Evolutionary conservation across 2,329 filamentous ascomycete genomes (phyloP).

Genomic region (Lachnellula suecica): DNA sequence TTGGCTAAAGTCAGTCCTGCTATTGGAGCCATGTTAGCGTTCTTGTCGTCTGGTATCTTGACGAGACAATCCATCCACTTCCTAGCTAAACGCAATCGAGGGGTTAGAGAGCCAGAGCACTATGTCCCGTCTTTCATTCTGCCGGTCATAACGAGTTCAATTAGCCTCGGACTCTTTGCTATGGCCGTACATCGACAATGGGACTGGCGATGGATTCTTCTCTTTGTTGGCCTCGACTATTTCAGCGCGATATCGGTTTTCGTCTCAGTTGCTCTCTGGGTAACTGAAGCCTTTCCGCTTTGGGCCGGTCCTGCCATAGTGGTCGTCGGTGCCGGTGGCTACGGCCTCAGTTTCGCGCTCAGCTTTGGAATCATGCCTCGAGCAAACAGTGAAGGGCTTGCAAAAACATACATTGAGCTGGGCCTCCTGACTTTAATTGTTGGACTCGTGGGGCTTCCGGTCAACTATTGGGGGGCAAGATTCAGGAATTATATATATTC

Average conservation of each 20-base stretch:
- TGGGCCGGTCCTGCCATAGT: slow-evolving; percentile 2
- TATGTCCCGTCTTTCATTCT: slow-evolving; percentile 4
- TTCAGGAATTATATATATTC: slow-evolving; percentile 1
- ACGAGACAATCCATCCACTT: not conserved
- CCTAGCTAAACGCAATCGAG: not conserved
- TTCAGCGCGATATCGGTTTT: slow-evolving; percentile 1
- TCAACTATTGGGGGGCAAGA: slow-evolving; percentile 1
- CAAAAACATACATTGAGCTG: not conserved
- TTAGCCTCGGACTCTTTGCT: not conserved
- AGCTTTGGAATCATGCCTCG: not conserved
- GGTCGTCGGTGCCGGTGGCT: not conserved
- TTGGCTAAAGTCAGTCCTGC: slow-evolving; percentile 44
- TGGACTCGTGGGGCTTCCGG: not conserved
- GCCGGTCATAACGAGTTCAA: not conserved
- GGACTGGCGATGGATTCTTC: not conserved
- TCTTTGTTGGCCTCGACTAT: slow-evolving; percentile 2
- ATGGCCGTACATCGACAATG: not conserved
- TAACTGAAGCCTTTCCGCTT: slow-evolving; percentile 3
- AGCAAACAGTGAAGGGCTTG: not conserved
- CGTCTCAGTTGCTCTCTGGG: not conserved
- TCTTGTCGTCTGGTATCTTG: not conserved
- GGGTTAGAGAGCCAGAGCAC: slow-evolving; percentile 1
- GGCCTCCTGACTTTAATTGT: not conserved
- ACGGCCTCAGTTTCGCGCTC: not conserved
- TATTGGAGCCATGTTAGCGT: not conserved